These are phyloP conservation scores for Claviceps fusiformis DNA, from an alignment of 2,329 filamentous ascomycete species.

Conservation along the genomic window DNA sequence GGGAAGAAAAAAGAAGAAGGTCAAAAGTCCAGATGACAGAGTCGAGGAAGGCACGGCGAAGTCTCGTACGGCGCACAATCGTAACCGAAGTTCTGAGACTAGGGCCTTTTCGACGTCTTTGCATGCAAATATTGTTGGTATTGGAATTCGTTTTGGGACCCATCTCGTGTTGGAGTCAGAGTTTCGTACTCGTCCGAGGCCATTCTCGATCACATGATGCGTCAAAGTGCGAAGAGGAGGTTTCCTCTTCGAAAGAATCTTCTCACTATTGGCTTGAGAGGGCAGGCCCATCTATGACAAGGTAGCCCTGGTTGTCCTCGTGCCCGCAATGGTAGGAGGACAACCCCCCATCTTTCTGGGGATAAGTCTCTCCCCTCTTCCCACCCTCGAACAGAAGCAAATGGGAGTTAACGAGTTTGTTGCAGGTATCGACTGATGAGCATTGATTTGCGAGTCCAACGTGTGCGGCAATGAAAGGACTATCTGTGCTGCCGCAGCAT, in stretches of 20 bases:
- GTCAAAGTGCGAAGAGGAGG: background rate
- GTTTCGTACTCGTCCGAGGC: conserved; percentile 70
- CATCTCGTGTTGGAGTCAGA: conserved; percentile 91
- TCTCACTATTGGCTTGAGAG: conserved; percentile 14
- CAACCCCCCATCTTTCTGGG: conserved; percentile 30
- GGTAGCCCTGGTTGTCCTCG: conserved; percentile 35
- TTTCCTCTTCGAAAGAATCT: background rate
- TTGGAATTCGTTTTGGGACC: conserved; percentile 46
- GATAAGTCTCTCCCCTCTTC: conserved; percentile 31
- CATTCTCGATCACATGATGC: conserved; percentile 8
- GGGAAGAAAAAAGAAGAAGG: background rate
- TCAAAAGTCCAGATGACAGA: conserved; percentile 1
- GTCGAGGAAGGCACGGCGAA: conserved; percentile 4
- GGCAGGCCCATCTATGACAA: conserved; percentile 23
- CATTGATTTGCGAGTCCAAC: background rate
- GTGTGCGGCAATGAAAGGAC: background rate
- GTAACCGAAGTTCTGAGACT: background rate
- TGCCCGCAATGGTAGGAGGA: conserved; percentile 37
- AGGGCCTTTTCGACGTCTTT: background rate
- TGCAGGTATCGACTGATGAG: background rate
- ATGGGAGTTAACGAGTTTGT: conserved; percentile 1
- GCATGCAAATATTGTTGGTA: background rate
- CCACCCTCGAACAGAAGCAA: background rate
- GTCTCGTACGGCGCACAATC: background rate
- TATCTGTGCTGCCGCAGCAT: background rate